These are phyloP conservation scores for Botrytis medusae DNA, from an alignment of 2,329 filamentous ascomycete species.

Conservation along the genomic window DNA sequence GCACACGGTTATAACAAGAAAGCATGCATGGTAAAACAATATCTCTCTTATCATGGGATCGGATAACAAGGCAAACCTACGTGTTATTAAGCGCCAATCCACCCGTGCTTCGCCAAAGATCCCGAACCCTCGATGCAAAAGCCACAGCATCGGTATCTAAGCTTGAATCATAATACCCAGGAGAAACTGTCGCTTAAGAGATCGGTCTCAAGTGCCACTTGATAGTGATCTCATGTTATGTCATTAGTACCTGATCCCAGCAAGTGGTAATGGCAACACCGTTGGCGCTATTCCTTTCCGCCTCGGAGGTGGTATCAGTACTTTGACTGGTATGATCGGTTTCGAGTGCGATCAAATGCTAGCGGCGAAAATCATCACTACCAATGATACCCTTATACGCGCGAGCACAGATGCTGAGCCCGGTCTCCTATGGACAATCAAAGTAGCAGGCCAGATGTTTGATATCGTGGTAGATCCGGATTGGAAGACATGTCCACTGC, in stretches of 20 bases:
- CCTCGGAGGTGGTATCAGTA: not conserved
- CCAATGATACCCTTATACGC: not conserved
- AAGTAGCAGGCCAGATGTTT: not conserved
- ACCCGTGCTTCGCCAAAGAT: not conserved
- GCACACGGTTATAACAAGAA: no score
- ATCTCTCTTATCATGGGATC: not conserved
- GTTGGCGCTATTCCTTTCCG: conserved; percentile 5
- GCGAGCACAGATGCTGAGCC: not conserved
- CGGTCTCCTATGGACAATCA: not conserved
- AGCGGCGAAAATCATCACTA: not conserved
- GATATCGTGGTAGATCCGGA: not conserved
- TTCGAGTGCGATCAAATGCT: conserved; percentile 4
- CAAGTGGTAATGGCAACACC: not conserved
- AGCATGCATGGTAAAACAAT: not conserved
- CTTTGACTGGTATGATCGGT: not conserved
- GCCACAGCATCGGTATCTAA: not conserved
- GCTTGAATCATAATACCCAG: not conserved
- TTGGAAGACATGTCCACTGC: not conserved
- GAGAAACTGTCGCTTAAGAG: not conserved
- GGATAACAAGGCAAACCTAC: not conserved
- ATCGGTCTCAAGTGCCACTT: no score
- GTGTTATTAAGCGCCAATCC: not conserved
- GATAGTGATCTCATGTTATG: not conserved
- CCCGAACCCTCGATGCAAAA: not conserved
- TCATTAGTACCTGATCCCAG: not conserved